These are phyloP conservation scores for Drechslerella dactyloides DNA, from an alignment of 2,329 filamentous ascomycete species.

Conservation along the genomic window DNA sequence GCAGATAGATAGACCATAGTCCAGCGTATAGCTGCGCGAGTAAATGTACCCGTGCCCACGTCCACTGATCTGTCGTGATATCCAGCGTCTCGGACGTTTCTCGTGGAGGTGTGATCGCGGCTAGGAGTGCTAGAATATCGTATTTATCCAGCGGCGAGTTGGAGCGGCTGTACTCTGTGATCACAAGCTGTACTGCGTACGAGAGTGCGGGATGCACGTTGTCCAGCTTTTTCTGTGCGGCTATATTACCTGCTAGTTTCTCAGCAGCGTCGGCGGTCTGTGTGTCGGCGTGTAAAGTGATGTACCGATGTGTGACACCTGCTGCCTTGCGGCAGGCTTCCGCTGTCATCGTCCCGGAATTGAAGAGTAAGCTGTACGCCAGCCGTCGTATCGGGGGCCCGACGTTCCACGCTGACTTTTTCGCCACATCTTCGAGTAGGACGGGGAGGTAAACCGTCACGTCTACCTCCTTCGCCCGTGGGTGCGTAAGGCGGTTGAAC, in stretches of 20 bases:
- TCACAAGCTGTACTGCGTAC: conserved; percentile 5
- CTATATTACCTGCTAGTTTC: too few species aligned
- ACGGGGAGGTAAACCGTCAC: conserved; percentile 28
- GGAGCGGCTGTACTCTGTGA: conserved; percentile 4
- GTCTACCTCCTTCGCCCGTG: background rate
- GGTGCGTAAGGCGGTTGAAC: conserved; percentile 14
- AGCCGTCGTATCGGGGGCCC: conserved; percentile 5
- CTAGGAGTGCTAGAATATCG: conserved; percentile 24
- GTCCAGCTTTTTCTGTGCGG: background rate
- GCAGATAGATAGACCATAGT: conserved; percentile 21
- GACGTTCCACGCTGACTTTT: conserved; percentile 24
- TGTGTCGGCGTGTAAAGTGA: background rate
- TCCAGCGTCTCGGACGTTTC: background rate
- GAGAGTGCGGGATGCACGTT: background rate
- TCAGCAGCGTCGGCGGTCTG: background rate
- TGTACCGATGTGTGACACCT: conserved; percentile 1
- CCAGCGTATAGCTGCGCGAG: conserved; percentile 27
- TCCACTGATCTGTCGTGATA: conserved; percentile 15
- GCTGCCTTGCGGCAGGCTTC: conserved; percentile 27
- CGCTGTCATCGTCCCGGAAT: background rate
- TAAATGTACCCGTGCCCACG: conserved; percentile 26
- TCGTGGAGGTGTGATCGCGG: conserved; percentile 9
- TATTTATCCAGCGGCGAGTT: background rate
- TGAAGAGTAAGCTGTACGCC: conserved; percentile 22
- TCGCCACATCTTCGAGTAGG: conserved; percentile 24